Conservation (phyloP, 257 asterid genomes). For the Marsdenia floribunda region DNA sequence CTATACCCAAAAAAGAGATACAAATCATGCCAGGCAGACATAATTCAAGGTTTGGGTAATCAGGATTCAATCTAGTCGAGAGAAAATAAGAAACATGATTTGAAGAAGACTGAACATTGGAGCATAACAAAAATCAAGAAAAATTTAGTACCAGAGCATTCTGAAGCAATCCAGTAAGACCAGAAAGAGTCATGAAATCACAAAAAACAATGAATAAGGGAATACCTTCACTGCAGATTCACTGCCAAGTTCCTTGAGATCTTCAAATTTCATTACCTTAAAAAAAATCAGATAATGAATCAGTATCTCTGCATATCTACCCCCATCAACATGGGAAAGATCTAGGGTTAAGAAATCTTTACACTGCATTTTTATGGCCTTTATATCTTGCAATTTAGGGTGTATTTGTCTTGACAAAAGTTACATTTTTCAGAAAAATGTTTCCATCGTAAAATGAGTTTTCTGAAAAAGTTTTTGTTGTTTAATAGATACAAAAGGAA, state of each 20-base stretch:
- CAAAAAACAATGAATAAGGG: background rate
- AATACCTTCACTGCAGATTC: conserved; percentile 93
- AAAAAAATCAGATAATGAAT: conserved; percentile 14
- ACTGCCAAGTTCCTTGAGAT: conserved; percentile 83
- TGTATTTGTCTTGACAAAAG: too few relatives aligned
- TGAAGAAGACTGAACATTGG: background rate
- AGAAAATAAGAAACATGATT: background rate
- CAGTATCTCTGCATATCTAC: conserved; percentile 5
- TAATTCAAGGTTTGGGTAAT: background rate
- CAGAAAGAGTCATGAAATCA: background rate
- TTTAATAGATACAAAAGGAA: too few relatives aligned
- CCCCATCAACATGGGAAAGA: background rate
- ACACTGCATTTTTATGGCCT: background rate
- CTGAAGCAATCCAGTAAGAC: background rate
- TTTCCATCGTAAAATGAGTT: too few relatives aligned
- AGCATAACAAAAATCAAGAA: background rate
- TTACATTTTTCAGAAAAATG: too few relatives aligned
- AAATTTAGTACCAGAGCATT: background rate
- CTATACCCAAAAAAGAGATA: conserved; percentile 28
- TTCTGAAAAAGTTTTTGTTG: too few relatives aligned
- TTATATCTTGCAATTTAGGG: background rate
- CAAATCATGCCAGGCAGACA: background rate
- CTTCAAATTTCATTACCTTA: conserved; percentile 97
- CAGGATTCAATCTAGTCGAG: background rate
- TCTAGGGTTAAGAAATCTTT: background rate